Conservation (phyloP, 2,329 filamentous ascomycete genomes). For the Whalleya microplaca region DNA sequence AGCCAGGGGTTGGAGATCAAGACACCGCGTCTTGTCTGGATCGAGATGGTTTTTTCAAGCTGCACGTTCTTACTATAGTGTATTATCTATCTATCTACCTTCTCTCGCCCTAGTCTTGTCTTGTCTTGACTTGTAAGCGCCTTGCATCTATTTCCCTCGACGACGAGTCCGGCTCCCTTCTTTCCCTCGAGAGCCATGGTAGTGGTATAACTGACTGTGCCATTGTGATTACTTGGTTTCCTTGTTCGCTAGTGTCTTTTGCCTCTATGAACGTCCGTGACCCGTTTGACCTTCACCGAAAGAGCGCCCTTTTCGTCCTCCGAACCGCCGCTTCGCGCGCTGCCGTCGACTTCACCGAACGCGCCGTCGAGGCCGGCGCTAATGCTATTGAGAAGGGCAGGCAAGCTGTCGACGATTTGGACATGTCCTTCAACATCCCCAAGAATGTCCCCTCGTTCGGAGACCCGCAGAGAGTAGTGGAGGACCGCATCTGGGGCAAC, state of each 20-base stretch:
- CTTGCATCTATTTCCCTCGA: not conserved
- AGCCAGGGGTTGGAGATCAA: not conserved
- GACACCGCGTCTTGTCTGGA: not conserved
- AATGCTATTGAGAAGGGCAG: constrained; percentile 50
- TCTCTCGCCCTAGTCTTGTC: not conserved
- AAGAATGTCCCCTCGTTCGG: constrained; percentile 71
- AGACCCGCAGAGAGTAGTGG: constrained; percentile 65
- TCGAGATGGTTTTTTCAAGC: not conserved
- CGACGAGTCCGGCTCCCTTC: not conserved
- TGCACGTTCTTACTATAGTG: not conserved
- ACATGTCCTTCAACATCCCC: constrained; percentile 70
- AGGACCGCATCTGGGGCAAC: constrained; percentile 68
- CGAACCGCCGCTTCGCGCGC: constrained; percentile 51
- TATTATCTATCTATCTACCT: not conserved
- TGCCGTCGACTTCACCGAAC: constrained; percentile 48
- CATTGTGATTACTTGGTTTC: not conserved
- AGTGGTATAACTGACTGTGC: not conserved
- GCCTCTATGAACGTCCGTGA: constrained; percentile 48
- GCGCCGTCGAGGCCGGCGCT: constrained; percentile 53
- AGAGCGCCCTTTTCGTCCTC: constrained; percentile 45
- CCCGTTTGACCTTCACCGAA: constrained; percentile 49
- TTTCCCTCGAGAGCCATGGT: constrained; percentile 2
- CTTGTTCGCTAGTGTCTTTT: constrained; percentile 20
- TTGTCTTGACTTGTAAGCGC: too few relatives aligned
- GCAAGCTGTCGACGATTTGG: constrained; percentile 41